Base-by-base conservation (phyloP, 495 filamentous ascomycete genomes). In the Tuber borchii region DNA sequence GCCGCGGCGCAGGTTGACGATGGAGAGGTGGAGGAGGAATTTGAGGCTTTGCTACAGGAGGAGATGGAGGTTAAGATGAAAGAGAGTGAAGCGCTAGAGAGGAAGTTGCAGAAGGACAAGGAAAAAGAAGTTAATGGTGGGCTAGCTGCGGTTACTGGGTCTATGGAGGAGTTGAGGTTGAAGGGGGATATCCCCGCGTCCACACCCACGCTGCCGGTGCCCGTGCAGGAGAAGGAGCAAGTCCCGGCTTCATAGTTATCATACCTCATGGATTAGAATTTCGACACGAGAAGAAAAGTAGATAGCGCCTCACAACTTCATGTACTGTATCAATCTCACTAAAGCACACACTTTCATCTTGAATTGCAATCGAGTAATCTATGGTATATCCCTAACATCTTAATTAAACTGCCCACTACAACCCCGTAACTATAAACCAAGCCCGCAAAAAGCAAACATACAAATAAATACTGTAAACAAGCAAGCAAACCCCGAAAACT, bases 1-100 rank as follows among this genome's bases (percentile, higher is more conserved):
- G 83, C 81, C 9, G 81, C 79, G 6, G 87, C 84, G 17, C 86
- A 86, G 22, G 87, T 94, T 72, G 94, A 97, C 82, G 95, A 97
- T 83, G 69, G 81, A 26, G 94, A 95, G 83, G 89, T 97, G 72
- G 94, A 97, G 74, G 93, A 94, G 65, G 95, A 97, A 86, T 87
- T 97, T 42, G 90, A 92, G 79, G 90, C 87, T 16, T 81, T 99
- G 85, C 89, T 96, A 84, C 86, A 83, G 51, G 89, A 89, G 84
- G 86, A 84, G 83, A 84, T 86, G 82, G 88, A 86, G 76, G 83
- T 39, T 76, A 74, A 72, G 43, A 80, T 40, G 46, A 65, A 51
- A 71, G 77, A 56, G 26, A 70, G 77, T 69, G 77, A 72, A 56
- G 81, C 76, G 22, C 56, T 75, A 31, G 61, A 84, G 34, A 76